Percentiles rank a stretch among this genome's conserved stretches.
Evolutionary conservation across 805 yeast species (phyloP).

Genomic region (Ogataea degrootiae): DNA sequence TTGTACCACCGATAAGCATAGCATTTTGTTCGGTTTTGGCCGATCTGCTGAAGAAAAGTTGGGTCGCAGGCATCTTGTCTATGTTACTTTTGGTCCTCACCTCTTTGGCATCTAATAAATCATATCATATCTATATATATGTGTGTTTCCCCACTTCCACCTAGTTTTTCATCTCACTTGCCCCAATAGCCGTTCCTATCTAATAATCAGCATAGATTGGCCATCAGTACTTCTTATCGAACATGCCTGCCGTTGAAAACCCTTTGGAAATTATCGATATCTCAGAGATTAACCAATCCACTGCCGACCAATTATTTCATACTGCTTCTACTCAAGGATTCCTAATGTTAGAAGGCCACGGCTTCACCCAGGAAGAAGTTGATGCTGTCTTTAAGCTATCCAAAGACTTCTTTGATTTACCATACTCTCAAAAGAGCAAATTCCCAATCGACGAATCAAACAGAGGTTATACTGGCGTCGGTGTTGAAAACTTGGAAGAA

Average conservation of each 20-base stretch:
- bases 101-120: too few relatives aligned
- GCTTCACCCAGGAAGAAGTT: slow-evolving; percentile 39
- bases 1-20: too few relatives aligned
- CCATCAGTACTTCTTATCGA: too few relatives aligned
- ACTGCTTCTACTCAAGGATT: slow-evolving; percentile 51
- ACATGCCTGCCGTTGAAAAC: slow-evolving; percentile 26
- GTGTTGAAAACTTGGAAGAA: slow-evolving; percentile 39
- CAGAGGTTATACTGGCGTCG: slow-evolving; percentile 35
- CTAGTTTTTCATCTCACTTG: background rate
- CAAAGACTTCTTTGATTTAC: slow-evolving; percentile 31
- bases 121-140: too few relatives aligned
- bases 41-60: too few relatives aligned
- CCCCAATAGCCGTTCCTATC: background rate
- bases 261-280: slow-evolving; percentile 59
- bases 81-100: too few relatives aligned
- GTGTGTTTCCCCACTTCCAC: too few relatives aligned
- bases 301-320: slow-evolving; percentile 48
- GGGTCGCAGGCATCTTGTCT: too few relatives aligned
- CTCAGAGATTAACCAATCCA: slow-evolving; percentile 33
- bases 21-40: too few relatives aligned
- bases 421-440: slow-evolving; percentile 45
- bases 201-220: too few relatives aligned
- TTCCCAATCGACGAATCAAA: slow-evolving; percentile 50
- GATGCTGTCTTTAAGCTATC: slow-evolving; percentile 27
- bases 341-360: slow-evolving; percentile 48